Conservation (phyloP, 2,329 filamentous ascomycete genomes). For the Ceratocystis lukuohia region DNA sequence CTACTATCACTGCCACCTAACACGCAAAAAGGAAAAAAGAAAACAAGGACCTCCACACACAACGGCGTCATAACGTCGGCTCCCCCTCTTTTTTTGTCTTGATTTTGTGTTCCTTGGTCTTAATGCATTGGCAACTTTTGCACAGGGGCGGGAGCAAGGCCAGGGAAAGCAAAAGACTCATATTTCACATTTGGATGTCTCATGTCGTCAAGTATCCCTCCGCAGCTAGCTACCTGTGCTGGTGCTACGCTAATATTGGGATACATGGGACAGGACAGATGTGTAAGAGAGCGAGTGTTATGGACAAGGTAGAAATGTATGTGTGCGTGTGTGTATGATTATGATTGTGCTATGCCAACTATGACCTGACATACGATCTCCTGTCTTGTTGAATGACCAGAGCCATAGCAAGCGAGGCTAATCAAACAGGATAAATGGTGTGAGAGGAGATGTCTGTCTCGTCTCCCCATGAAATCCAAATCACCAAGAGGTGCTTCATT, state of each 20-base stretch:
- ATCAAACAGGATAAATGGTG: neutral
- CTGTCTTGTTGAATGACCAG: neutral
- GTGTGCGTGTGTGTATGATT: neutral
- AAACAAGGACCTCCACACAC: neutral
- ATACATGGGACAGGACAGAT: too few relatives aligned
- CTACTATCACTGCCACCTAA: neutral
- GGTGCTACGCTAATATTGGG: too few relatives aligned
- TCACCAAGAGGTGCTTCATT: too few relatives aligned
- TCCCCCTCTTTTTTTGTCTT: neutral
- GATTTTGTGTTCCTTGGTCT: neutral
- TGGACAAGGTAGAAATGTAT: neutral
- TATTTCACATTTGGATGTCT: neutral
- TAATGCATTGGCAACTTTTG: too few relatives aligned
- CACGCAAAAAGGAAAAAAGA: too few relatives aligned
- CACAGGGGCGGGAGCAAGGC: too few relatives aligned
- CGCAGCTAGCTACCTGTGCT: too few relatives aligned
- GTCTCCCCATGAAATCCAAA: neutral
- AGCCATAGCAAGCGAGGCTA: neutral
- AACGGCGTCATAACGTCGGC: neutral
- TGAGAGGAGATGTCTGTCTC: neutral
- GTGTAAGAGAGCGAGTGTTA: too few relatives aligned
- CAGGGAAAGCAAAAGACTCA: too few relatives aligned
- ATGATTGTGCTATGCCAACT: too few relatives aligned
- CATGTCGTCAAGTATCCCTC: neutral
- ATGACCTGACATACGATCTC: neutral